Conservation (phyloP, 1,284 basidiomycete species). For the Kwoniella shivajii region DNA sequence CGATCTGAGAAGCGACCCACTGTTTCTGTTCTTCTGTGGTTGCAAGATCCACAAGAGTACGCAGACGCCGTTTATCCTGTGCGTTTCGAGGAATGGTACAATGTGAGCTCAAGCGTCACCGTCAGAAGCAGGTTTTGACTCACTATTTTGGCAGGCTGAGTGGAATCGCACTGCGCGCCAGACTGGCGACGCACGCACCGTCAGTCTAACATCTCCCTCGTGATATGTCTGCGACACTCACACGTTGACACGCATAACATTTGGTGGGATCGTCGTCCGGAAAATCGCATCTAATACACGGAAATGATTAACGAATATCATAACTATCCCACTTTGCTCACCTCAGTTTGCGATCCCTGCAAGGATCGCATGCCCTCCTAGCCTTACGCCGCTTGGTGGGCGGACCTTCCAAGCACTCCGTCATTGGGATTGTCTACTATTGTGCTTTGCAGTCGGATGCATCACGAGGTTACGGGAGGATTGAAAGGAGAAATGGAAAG, state of each 20-base stretch:
- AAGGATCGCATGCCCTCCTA: conserved; percentile 11
- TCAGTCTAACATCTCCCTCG: neutral
- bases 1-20: conserved; percentile 17
- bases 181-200: conserved; percentile 1
- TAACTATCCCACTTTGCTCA: neutral
- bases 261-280: neutral
- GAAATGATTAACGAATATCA: neutral
- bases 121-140: neutral
- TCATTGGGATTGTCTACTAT: too few species aligned
- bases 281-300: conserved; percentile 10
- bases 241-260: conserved; percentile 11
- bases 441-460: too few species aligned
- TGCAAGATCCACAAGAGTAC: conserved; percentile 15
- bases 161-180: conserved; percentile 2
- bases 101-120: neutral
- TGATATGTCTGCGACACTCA: neutral
- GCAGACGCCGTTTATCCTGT: conserved; percentile 15
- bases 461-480: too few species aligned
- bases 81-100: too few species aligned
- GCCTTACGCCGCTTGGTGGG: conserved; percentile 12
- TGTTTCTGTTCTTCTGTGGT: conserved; percentile 15
- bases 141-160: conserved; percentile 17
- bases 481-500: too few species aligned
- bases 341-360: conserved; percentile 13
- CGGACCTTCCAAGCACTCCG: neutral